Conservation (phyloP, 225 moss, liverwort and hornwort species). For the Polytrichum commune region DNA sequence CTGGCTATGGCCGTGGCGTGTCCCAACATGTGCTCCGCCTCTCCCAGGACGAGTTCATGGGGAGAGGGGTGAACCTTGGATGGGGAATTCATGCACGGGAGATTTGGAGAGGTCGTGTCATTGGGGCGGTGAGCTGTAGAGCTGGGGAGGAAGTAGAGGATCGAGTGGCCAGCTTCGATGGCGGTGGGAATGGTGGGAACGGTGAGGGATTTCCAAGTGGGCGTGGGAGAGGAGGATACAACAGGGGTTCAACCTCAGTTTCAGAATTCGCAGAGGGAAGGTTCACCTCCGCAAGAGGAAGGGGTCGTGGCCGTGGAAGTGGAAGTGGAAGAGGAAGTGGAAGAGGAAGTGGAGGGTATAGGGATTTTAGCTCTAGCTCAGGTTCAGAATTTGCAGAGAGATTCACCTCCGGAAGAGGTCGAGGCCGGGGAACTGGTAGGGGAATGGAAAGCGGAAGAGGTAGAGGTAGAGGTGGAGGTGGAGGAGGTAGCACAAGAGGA, state of each 20-base stretch:
- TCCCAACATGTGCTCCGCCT: slow-evolving; percentile 22
- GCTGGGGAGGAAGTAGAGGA: slow-evolving; percentile 17
- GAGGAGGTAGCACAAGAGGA: slow-evolving; percentile 2
- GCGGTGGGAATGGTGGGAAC: not conserved
- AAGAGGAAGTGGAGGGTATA: slow-evolving; percentile 2
- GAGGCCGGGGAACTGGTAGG: slow-evolving; percentile 26
- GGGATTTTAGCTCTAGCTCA: slow-evolving; percentile 11
- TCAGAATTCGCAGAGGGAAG: not conserved
- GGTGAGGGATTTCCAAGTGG: not conserved
- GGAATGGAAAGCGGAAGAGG: slow-evolving; percentile 26
- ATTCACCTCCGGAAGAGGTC: slow-evolving; percentile 12
- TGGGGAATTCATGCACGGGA: not conserved
- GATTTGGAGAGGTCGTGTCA: slow-evolving; percentile 7
- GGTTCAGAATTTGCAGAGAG: slow-evolving; percentile 2
- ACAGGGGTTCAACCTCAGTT: not conserved
- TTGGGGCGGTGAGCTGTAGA: slow-evolving; percentile 14
- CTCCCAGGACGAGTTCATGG: slow-evolving; percentile 9
- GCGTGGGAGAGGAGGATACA: not conserved
- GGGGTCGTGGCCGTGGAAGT: slow-evolving; percentile 4
- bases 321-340: not conserved
- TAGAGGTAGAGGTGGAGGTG: slow-evolving; percentile 19
- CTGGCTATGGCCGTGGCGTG: slow-evolving; percentile 14
- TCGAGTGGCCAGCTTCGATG: not conserved
- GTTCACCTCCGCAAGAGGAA: not conserved
- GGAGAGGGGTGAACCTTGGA: not conserved